Conservation (phyloP, 495 filamentous ascomycete species). For the Amniculicola lignicola region DNA sequence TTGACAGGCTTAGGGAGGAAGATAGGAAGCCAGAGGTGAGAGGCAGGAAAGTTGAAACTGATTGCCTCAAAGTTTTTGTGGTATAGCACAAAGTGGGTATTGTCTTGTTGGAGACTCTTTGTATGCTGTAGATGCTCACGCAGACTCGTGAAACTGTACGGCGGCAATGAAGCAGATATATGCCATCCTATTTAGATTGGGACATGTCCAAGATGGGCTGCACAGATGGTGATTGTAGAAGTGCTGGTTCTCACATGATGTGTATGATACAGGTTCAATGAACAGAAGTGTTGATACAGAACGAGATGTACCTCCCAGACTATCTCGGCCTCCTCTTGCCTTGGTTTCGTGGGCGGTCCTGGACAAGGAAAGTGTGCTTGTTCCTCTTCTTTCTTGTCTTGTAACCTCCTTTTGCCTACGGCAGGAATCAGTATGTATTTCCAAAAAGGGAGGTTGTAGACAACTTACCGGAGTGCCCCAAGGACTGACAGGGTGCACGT, state of each 20-base stretch:
- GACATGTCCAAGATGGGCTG: too few species aligned
- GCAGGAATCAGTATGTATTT: slow-evolving; percentile 16
- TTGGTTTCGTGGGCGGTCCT: slow-evolving; percentile 44
- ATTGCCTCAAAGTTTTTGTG: too few species aligned
- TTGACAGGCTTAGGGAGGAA: too few species aligned
- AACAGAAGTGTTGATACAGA: not conserved
- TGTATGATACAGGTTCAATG: slow-evolving; percentile 7
- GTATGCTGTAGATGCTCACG: too few species aligned
- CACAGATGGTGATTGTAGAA: too few species aligned
- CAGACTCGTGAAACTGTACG: too few species aligned
- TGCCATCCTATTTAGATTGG: too few species aligned
- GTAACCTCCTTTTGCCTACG: slow-evolving; percentile 91
- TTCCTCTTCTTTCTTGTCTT: slow-evolving; percentile 74
- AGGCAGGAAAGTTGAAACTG: too few species aligned
- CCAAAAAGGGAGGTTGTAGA: not conserved
- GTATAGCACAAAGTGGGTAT: too few species aligned
- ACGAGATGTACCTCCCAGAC: not conserved
- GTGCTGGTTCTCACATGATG: not conserved
- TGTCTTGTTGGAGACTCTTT: too few species aligned
- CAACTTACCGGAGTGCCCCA: slow-evolving; percentile 89
- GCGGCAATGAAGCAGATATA: too few species aligned
- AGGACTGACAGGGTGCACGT: slow-evolving; percentile 85
- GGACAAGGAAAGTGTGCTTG: slow-evolving; percentile 44
- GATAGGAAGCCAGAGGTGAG: too few species aligned
- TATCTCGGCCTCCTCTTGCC: slow-evolving; percentile 42